These are phyloP conservation scores for Chenopodium quinoa DNA, from an alignment of 148 eudicot genomes.

Conservation along the genomic window DNA sequence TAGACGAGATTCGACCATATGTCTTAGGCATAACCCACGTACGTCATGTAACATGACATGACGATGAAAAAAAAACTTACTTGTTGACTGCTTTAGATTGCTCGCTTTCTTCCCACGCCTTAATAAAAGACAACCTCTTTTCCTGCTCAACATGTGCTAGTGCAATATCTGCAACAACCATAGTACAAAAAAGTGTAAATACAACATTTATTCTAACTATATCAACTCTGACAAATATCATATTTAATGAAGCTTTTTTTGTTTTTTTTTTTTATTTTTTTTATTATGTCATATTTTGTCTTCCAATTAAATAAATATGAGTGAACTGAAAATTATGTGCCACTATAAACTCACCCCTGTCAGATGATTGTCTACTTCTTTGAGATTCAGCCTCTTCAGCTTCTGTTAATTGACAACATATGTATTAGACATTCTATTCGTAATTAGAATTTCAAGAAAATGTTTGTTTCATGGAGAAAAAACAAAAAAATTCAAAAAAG, in stretches of 20 bases:
- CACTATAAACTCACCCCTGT: conserved; percentile 27
- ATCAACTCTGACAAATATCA: neutral
- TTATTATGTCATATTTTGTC: neutral
- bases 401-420: conserved; percentile 15
- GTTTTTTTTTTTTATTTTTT: too few relatives aligned
- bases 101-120: conserved; percentile 96
- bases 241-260: neutral
- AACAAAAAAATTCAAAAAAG: too few relatives aligned
- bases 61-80: conserved; percentile 9
- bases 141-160: conserved; percentile 63
- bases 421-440: neutral
- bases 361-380: conserved; percentile 12
- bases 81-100: conserved; percentile 48
- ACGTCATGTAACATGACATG: neutral
- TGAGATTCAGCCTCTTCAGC: conserved; percentile 26
- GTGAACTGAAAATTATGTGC: neutral
- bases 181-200: neutral
- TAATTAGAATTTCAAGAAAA: neutral
- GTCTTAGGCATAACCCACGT: too few relatives aligned
- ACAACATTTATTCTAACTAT: neutral
- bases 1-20: too few relatives aligned
- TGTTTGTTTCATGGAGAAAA: too few relatives aligned
- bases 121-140: conserved; percentile 73
- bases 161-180: conserved; percentile 49
- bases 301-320: neutral